These are phyloP conservation scores for Leccinellum luteum DNA, from an alignment of 768 basidiomycete genomes.

Conservation along the genomic window DNA sequence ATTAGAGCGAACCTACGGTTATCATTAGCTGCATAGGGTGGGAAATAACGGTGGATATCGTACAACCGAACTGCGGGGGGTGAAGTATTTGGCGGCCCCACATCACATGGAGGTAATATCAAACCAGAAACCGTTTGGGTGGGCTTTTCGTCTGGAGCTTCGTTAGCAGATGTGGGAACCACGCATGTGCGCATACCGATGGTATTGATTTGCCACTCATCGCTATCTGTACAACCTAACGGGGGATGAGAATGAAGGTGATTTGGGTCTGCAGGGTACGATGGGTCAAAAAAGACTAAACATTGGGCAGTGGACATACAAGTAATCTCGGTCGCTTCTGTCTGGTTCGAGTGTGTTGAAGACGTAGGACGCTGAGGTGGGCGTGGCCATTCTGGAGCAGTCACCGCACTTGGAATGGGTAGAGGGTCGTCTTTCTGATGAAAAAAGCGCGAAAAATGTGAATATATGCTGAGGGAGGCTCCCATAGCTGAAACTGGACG, in stretches of 20 bases:
- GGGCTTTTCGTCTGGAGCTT: neutral
- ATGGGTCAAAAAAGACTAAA: neutral
- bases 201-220: neutral
- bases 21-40: neutral
- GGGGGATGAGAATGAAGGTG: neutral
- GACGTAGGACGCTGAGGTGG: neutral
- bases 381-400: neutral
- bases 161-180: neutral
- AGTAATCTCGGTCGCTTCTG: neutral
- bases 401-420: neutral
- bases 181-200: neutral
- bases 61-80: neutral
- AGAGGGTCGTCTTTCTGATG: neutral
- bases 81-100: neutral
- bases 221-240: neutral
- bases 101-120: neutral
- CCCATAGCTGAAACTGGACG: neutral
- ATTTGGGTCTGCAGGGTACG: neutral
- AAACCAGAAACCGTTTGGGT: neutral
- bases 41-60: neutral
- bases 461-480: neutral
- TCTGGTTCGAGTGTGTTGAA: neutral
- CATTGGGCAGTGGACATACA: neutral
- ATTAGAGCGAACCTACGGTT: slow-evolving; percentile 34
- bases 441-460: neutral